A percentile compares a stretch with the other conserved stretches of the same genome.
phyloP scores from a whole-genome alignment of 2,329 filamentous ascomycete genomes.

The Aspergillus hiratsukae region DNA sequence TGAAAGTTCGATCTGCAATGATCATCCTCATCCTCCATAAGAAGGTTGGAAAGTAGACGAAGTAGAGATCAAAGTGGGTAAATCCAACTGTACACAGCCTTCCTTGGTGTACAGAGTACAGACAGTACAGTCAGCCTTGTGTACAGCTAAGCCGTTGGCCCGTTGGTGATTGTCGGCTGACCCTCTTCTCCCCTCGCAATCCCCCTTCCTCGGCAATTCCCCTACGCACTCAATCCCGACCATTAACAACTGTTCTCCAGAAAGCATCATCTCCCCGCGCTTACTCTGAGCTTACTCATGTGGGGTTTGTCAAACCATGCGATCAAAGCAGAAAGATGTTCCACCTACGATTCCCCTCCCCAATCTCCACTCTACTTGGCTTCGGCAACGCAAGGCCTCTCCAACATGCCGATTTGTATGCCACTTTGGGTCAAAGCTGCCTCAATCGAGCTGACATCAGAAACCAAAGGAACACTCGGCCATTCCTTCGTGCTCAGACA shows the following conservation, averaged over 20 bases:
- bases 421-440: background rate
- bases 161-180: background rate
- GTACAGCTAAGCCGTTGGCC: too few species aligned
- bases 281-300: slow-evolving; percentile 33
- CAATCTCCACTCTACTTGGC: background rate
- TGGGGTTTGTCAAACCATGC: slow-evolving; percentile 18
- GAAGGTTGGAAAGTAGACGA: background rate
- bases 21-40: too few species aligned
- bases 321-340: slow-evolving; percentile 1
- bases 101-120: too few species aligned
- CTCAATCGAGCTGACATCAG: background rate
- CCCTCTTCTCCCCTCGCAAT: background rate
- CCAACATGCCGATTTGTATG: slow-evolving; percentile 22
- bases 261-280: slow-evolving; percentile 9
- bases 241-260: background rate
- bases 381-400: slow-evolving; percentile 20
- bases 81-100: background rate
- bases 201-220: slow-evolving; percentile 7
- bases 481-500: background rate
- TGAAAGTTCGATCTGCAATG: background rate
- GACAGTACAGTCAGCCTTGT: too few species aligned
- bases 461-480: background rate
- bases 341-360: slow-evolving; percentile 4
- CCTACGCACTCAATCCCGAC: background rate
- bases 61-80: background rate